These are phyloP conservation scores for Podila clonocystis DNA, from an alignment of 192 early-diverging fungal genomes.

Conservation along the genomic window DNA sequence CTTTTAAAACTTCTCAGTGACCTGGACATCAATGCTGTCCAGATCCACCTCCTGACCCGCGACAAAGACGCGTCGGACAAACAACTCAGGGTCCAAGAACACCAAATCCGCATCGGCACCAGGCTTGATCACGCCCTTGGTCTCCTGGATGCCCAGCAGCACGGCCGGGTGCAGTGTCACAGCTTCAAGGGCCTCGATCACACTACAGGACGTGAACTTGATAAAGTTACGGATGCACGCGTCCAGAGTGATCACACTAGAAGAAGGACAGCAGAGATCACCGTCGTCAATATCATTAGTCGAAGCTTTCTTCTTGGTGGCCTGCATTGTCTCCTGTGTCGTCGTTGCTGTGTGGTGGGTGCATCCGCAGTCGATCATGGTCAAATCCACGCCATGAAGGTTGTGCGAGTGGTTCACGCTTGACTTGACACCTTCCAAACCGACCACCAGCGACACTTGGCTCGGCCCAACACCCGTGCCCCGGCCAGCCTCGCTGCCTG, in stretches of 20 bases:
- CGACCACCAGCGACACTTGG: neutral
- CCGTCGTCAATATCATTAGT: slow-evolving; percentile 32
- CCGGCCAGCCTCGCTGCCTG: neutral
- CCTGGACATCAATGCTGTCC: slow-evolving; percentile 18
- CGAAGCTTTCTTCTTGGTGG: neutral
- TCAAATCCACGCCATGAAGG: neutral
- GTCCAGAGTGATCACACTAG: slow-evolving; percentile 70
- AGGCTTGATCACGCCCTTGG: slow-evolving; percentile 75
- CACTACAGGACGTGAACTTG: slow-evolving; percentile 77
- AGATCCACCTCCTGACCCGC: slow-evolving; percentile 69
- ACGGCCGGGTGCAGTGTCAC: slow-evolving; percentile 84
- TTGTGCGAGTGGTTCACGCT: neutral
- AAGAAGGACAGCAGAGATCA: slow-evolving; percentile 50
- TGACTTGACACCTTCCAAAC: neutral
- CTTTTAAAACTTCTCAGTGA: slow-evolving; percentile 18
- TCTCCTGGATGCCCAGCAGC: slow-evolving; percentile 74
- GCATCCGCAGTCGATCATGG: slow-evolving; percentile 27
- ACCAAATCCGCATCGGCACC: slow-evolving; percentile 84
- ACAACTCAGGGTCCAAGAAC: slow-evolving; percentile 73
- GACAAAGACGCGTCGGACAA: slow-evolving; percentile 74
- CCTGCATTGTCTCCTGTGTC: neutral
- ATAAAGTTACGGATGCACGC: slow-evolving; percentile 83
- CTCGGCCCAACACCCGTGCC: slow-evolving; percentile 1
- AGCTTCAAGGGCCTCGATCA: slow-evolving; percentile 82
- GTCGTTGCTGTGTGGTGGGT: neutral